Conservation (phyloP, 2,329 filamentous ascomycete species). For the Zarea fungicola region DNA sequence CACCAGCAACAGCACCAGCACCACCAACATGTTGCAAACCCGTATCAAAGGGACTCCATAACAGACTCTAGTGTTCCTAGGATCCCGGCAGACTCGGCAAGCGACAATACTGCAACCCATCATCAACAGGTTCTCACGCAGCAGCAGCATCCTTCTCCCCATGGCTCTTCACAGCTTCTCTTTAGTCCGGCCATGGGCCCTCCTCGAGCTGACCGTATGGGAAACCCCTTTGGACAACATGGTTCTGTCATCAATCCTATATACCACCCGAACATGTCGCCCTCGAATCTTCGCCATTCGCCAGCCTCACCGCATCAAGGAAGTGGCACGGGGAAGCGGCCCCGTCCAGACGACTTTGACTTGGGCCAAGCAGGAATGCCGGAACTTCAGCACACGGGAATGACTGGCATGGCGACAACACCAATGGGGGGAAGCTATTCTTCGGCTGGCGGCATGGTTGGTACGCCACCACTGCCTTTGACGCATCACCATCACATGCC, state of each 20-base stretch:
- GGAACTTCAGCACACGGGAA: conserved; percentile 49
- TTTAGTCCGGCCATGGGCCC: conserved; percentile 39
- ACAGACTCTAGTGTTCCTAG: conserved; percentile 7
- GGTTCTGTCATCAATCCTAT: conserved; percentile 46
- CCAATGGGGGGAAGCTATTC: conserved; percentile 48
- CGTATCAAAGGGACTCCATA: conserved; percentile 10
- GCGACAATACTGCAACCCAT: not conserved
- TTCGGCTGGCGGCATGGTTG: conserved; percentile 22
- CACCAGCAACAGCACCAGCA: conserved; percentile 21
- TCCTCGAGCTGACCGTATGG: conserved; percentile 50
- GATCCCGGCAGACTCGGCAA: conserved; percentile 9
- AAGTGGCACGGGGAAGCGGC: conserved; percentile 39
- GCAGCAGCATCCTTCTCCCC: conserved; percentile 13
- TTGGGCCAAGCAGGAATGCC: conserved; percentile 45
- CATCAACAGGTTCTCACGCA: conserved; percentile 8
- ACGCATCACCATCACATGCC: conserved; percentile 71
- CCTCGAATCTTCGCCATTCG: conserved; percentile 28
- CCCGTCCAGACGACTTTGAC: conserved; percentile 55
- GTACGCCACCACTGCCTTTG: conserved; percentile 18
- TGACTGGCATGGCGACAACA: conserved; percentile 50
- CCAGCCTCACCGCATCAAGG: conserved; percentile 28
- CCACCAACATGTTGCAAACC: not conserved
- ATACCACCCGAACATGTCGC: conserved; percentile 46
- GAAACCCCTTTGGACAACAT: conserved; percentile 47
- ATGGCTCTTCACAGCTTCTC: conserved; percentile 10